These are phyloP conservation scores for Allantophomopsis cytisporea DNA, from an alignment of 2,329 filamentous ascomycete species.

Conservation along the genomic window DNA sequence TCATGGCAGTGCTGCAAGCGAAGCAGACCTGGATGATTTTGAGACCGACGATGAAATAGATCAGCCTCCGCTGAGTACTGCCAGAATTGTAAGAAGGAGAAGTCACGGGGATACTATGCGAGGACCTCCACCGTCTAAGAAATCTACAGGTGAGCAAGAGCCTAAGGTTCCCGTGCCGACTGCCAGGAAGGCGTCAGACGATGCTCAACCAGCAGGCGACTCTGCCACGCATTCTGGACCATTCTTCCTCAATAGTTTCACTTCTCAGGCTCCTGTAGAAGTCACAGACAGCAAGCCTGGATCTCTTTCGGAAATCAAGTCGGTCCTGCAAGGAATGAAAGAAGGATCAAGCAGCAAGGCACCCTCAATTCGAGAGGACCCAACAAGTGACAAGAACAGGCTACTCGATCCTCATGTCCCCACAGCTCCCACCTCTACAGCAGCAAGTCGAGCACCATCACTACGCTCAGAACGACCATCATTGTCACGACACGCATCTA, in stretches of 20 bases:
- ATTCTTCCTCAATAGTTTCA: conserved; percentile 5
- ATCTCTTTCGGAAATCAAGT: neutral
- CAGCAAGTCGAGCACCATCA: conserved; percentile 12
- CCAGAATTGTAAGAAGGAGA: conserved; percentile 18
- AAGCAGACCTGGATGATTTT: conserved; percentile 24
- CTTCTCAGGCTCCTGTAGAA: neutral
- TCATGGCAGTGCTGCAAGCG: conserved; percentile 24
- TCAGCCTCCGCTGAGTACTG: conserved; percentile 1
- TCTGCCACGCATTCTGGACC: conserved; percentile 2
- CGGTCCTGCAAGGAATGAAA: neutral
- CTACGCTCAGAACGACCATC: conserved; percentile 25
- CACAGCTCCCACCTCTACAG: neutral
- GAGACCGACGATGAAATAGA: conserved; percentile 14
- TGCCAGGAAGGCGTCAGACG: conserved; percentile 1
- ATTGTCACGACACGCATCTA: conserved; percentile 38
- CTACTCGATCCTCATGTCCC: neutral
- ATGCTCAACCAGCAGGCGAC: neutral
- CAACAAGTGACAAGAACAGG: neutral
- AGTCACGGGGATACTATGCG: conserved; percentile 27
- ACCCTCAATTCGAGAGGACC: neutral
- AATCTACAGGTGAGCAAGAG: conserved; percentile 14
- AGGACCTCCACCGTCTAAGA: conserved; percentile 17
- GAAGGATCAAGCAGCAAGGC: neutral
- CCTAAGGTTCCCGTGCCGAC: conserved; percentile 10
- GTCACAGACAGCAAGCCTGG: neutral